Evolutionary conservation across 352 stramenopile species (phyloP).

Genomic region (Achlya hypogyna): DNA sequence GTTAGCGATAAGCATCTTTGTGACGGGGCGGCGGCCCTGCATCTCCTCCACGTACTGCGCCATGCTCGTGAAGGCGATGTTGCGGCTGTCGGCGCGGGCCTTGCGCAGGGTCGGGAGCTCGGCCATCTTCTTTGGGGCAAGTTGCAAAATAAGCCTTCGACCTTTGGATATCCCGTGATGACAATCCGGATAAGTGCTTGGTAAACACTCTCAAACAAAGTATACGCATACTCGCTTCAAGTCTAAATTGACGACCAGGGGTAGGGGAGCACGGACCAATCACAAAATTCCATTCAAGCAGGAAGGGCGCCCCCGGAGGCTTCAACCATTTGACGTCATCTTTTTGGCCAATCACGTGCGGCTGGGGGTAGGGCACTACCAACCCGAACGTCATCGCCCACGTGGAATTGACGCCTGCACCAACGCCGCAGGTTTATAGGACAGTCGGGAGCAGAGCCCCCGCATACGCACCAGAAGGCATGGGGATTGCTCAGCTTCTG

Average conservation of each 20-base stretch:
- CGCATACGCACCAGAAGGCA: too few species aligned
- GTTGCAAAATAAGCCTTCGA: slow-evolving; percentile 8
- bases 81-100: slow-evolving; percentile 18
- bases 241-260: background rate
- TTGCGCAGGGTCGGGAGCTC: slow-evolving; percentile 14
- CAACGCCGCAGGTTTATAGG: background rate
- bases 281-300: background rate
- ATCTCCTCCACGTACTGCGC: slow-evolving; percentile 88
- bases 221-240: background rate
- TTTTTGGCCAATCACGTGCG: slow-evolving; percentile 2
- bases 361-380: background rate
- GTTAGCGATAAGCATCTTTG: slow-evolving; percentile 98
- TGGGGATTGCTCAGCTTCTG: too few species aligned
- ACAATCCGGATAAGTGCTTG: slow-evolving; percentile 3
- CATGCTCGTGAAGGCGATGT: slow-evolving; percentile 71
- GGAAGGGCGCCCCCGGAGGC: background rate
- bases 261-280: background rate
- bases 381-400: background rate
- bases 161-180: background rate
- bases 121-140: slow-evolving; percentile 8
- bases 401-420: background rate
- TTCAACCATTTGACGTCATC: background rate
- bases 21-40: slow-evolving; percentile 87
- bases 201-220: background rate
- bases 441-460: background rate